Base-by-base conservation (phyloP, 768 basidiomycete genomes). In the Podaxis sp. region DNA sequence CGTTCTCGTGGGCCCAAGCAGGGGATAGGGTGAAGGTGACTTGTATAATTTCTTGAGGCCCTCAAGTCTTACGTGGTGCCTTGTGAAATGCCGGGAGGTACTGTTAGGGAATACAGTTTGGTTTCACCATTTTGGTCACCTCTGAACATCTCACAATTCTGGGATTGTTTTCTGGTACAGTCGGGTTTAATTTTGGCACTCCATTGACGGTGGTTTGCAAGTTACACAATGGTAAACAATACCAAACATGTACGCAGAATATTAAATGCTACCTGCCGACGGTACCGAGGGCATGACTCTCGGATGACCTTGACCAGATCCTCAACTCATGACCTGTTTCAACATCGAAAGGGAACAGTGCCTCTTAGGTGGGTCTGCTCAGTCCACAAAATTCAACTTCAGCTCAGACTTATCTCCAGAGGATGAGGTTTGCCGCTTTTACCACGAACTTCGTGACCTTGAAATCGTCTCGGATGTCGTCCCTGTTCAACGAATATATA, bases 311-410 rank as follows among this genome's bases (percentile, higher is more conserved):
- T 14, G 13, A 6, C 21, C 27, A 9, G 16, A 27, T 21, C 21
- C 54, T 28, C 27, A 38, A 50, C 10, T 28, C n/a, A 21, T 46
- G 50, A 13, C 35, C 27, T 11, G 36, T 18, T 40, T 40, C 32
- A 10, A 13, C 37, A 25, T 18, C 14, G 58, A 59, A 35, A 21
- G 25, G 10, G 44, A 55, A 25, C 54, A 44, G 6, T 55, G 54
- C n/a, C 21, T 55, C 36, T 27, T 55, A n/a, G 44, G 54, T 27
- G 54, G 54, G 10, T 55, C 54, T 27, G 40, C 54, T 37, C 54
- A 44, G 37, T 28, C 38, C 37, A 55, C 54, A 14, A 55, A 28
- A 16, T 55, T 55, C 40, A 23, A 25, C 9, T 55, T 37, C 27
- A 35, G n/a, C 54, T 44, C 54, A 40, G 32, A 32, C 40, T 38